Evolutionary conservation across 768 basidiomycete species (phyloP), one percentile per base, ranked within the genome.

Genomic region (Hericium coralloides): DNA sequence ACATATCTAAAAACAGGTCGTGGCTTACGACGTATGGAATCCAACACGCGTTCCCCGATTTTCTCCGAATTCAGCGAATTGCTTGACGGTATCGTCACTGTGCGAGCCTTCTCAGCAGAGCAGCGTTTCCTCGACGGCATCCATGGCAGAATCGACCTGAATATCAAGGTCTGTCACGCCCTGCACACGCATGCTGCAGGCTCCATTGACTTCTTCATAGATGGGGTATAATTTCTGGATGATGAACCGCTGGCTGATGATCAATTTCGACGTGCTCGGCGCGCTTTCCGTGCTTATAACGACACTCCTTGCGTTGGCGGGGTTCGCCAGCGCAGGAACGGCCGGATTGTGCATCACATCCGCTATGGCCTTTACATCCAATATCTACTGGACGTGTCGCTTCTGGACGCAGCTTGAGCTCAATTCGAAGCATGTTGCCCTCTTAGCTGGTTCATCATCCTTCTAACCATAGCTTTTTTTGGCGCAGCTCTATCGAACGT

Each of bases 191-290:
- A 26, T 26, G 25, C 25, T 26, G 25, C 25, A 26, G 25, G 25
- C 25, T 26, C 25, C 25, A 26, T 26, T 26, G 25, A 26, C 25
- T 6, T 26, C 6, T 26, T 12, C 14, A 41, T 58, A 84, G 84
- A 87, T 89, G 87, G 89, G 85, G 86, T 89, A 91, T 66, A 79
- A 73, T 12, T 88, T 88, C 69, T 92, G 92, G 92, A 92, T 93
- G 90, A 85, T 83, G 10, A 92, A 90, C 62, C 74, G 91, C 52
- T 92, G 88, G 90, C 76, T 95, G 2, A 71, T 94, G 39, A 69
- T 95, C 56, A 84, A 89, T 60, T 95, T 92, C 65, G 93, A 97
- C 68, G 62, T 74, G 1, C 78, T 95, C 10, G 90, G 91, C 26
- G 87, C 81, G 26, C 56, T 85, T 18, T 81, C 85, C 1, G 86